phyloP scores from a whole-genome alignment of 345 rosid genomes.

The Citrus medica region DNA sequence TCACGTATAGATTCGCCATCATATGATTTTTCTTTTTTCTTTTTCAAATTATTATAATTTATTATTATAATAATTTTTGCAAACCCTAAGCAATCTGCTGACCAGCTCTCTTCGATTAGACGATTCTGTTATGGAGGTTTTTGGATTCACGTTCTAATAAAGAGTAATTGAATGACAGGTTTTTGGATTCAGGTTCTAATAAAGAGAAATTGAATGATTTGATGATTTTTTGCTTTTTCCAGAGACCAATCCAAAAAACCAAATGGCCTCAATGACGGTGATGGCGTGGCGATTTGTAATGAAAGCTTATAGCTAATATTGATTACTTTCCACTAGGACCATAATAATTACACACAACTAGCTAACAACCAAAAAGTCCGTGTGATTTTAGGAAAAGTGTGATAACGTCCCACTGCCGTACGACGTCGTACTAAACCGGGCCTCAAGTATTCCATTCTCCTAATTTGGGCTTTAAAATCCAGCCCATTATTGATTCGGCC shows the following conservation, averaged over 20 bases:
- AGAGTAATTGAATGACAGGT: background rate
- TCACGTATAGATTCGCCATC: constrained; percentile 47
- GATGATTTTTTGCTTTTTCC: background rate
- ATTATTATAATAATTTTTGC: background rate
- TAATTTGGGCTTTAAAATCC: background rate
- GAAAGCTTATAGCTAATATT: background rate
- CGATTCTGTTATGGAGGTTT: background rate
- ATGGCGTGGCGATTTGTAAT: background rate
- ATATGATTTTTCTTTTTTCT: no score
- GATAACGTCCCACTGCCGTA: background rate
- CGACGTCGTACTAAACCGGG: background rate
- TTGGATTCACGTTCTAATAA: background rate
- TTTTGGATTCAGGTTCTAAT: background rate
- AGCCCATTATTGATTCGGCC: no score
- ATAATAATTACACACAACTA: background rate
- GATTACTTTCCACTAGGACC: background rate
- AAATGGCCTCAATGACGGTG: background rate
- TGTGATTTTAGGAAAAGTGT: background rate
- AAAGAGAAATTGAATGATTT: background rate
- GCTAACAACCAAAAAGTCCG: background rate
- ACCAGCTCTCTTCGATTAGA: background rate
- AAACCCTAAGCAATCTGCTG: background rate
- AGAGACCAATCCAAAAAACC: background rate
- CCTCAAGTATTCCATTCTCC: no score
- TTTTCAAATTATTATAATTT: no score